Evolutionary conservation across 2,329 filamentous ascomycete species (phyloP).

Genomic region (Fusarium globosum): DNA sequence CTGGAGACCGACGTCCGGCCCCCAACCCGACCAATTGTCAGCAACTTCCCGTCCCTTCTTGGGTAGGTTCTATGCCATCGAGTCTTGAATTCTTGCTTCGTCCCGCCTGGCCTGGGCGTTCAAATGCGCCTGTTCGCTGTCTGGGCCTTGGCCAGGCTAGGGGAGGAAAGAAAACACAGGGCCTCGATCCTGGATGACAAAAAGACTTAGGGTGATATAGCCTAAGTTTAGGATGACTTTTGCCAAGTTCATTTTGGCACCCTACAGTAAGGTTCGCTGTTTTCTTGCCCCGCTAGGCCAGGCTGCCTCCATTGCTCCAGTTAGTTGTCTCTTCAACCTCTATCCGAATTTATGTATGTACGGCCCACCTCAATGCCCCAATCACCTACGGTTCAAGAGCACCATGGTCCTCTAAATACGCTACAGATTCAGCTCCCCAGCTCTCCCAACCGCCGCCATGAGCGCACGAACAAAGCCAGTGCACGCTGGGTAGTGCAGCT

Average conservation of each 20-base stretch:
- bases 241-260: too few species aligned
- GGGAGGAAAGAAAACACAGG: too few species aligned
- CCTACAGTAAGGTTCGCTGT: too few species aligned
- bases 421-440: conserved; percentile 30
- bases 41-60: conserved; percentile 23
- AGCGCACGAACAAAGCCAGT: conserved; percentile 29
- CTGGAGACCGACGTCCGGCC: conserved; percentile 34
- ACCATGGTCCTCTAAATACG: conserved; percentile 26
- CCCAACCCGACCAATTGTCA: conserved; percentile 42
- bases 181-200: too few species aligned
- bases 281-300: neutral
- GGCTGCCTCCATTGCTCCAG: conserved; percentile 2
- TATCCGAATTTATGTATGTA: neutral
- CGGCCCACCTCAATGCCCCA: neutral
- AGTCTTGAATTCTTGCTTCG: conserved; percentile 41
- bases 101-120: conserved; percentile 42
- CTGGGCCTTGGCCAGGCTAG: conserved; percentile 27
- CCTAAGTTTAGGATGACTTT: too few species aligned
- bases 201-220: too few species aligned
- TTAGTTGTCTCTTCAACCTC: neutral
- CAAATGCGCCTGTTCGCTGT: conserved; percentile 36
- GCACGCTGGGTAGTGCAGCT: conserved; percentile 26
- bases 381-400: neutral
- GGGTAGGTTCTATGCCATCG: conserved; percentile 37
- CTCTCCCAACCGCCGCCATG: conserved; percentile 10